Conservation (phyloP, 306 rosid genomes). For the Corylus avellana region DNA sequence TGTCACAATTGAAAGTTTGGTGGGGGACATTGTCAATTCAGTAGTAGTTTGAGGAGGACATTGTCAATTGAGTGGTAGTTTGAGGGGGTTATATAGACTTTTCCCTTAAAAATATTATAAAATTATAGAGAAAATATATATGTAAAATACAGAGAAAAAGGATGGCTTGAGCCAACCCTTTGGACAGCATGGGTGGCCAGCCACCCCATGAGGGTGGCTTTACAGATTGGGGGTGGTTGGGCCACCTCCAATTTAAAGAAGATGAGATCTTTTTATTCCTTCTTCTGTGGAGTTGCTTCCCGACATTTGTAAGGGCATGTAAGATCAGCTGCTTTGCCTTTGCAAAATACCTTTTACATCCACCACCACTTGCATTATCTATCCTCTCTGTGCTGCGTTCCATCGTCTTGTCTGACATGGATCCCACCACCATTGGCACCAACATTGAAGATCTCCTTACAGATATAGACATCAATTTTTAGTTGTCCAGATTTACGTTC, state of each 20-base stretch:
- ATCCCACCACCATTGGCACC: slow-evolving; percentile 29
- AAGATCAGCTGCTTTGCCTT: slow-evolving; percentile 43
- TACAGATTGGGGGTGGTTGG: too few species aligned
- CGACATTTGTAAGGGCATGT: slow-evolving; percentile 45
- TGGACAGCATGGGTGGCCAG: too few species aligned
- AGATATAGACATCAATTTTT: slow-evolving; percentile 52
- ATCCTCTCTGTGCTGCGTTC: slow-evolving; percentile 29
- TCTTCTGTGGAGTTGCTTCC: slow-evolving; percentile 33
- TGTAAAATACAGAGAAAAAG: too few species aligned
- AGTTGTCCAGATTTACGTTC: neutral
- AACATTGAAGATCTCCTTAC: slow-evolving; percentile 45
- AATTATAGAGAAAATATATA: too few species aligned
- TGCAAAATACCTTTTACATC: slow-evolving; percentile 25
- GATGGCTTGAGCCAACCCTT: too few species aligned
- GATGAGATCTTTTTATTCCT: slow-evolving; percentile 30
- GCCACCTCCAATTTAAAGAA: neutral
- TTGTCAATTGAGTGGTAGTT: too few species aligned
- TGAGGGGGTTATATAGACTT: too few species aligned
- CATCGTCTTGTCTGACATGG: slow-evolving; percentile 35
- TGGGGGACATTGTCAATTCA: too few species aligned
- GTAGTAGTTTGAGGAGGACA: too few species aligned
- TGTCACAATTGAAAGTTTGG: too few species aligned
- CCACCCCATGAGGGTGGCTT: too few species aligned
- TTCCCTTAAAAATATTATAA: too few species aligned
- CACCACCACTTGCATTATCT: slow-evolving; percentile 9